Evolutionary conservation across 1,284 basidiomycete genomes (phyloP), one percentile per base, ranked within the genome.

Genomic region (Meira nashicola): DNA sequence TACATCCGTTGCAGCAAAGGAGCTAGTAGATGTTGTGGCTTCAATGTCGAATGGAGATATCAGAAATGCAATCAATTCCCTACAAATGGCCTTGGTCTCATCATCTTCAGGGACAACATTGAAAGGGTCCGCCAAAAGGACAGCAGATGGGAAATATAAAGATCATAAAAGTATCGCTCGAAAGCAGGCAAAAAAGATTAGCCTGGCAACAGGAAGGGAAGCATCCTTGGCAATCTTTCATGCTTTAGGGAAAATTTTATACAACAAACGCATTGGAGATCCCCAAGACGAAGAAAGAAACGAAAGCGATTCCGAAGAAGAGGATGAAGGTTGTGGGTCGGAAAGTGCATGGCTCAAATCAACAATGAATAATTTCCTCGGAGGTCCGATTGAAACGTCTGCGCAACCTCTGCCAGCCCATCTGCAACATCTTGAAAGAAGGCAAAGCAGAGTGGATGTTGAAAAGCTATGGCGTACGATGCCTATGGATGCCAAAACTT

Each of bases 161-260:
- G 14, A 64, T 23, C 28, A 21, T 58, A 47, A 57, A 63, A 15
- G 54, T 56, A 38, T 39, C 62, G 15, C 57, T 60, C 3, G 60
- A 59, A 12, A 64, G 67, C 0, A 14, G 51, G 19, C 53, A 7
- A 50, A 41, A 8, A 52, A 49, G 17, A 40, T 39, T 15, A 51
- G 33, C 39, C 37, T 43, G 33, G 17, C n/a, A 11, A 56, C 37
- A n/a, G 81, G 87, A 55, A 82, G 91, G 52, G 94, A 97, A 70
- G 87, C 91, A 68, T 89, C 87, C 57, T 81, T 99, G 9, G 86
- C 85, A 2, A 81, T 99, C 41, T 98, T 97, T 73, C 95, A 97
- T 80, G 81, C 96, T 7, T 81, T 99, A 39, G 95, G 94, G 6
- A 94, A 90, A 79, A 84, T 97, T 1, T 79, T 98, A 53, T 98